phyloP scores from a whole-genome alignment of 2,329 filamentous ascomycete species.

The Dendryphion nanum region DNA sequence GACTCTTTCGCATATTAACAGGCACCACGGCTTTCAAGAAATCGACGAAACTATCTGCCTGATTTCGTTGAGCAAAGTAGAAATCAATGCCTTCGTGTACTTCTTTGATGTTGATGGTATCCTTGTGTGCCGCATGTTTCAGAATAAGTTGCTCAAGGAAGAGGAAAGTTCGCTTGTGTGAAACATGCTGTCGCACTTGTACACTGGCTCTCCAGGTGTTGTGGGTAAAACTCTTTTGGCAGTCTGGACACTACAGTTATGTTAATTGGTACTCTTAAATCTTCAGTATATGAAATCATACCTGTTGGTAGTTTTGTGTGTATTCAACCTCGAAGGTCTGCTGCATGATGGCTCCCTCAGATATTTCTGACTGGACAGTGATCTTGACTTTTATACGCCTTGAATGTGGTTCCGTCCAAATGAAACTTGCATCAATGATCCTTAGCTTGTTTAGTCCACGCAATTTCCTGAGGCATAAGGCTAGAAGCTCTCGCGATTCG shows the following conservation, averaged over 20 bases:
- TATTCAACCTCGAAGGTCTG: conserved; percentile 96
- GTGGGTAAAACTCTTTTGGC: conserved; percentile 88
- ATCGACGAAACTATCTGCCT: conserved; percentile 89
- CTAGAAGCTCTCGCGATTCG: conserved; percentile 89
- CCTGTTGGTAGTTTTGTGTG: conserved; percentile 50
- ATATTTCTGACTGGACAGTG: conserved; percentile 76
- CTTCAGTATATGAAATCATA: neutral
- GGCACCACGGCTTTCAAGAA: conserved; percentile 82
- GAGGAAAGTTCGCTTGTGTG: conserved; percentile 85
- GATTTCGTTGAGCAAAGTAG: conserved; percentile 85
- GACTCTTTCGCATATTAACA: conserved; percentile 76
- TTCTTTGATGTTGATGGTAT: conserved; percentile 98
- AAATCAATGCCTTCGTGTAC: conserved; percentile 95
- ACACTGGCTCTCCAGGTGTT: conserved; percentile 94
- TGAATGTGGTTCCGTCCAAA: conserved; percentile 98
- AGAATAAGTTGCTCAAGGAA: conserved; percentile 92
- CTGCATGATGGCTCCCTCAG: conserved; percentile 71
- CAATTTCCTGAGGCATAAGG: conserved; percentile 85
- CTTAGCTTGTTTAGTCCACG: conserved; percentile 83
- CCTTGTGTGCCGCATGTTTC: conserved; percentile 76
- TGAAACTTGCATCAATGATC: conserved; percentile 92
- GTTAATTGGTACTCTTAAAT: conserved; percentile 85
- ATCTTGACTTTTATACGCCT: conserved; percentile 90
- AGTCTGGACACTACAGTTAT: conserved; percentile 90
- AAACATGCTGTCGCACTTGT: conserved; percentile 94